A percentile compares a stretch with the other conserved stretches of the same genome.
Evolutionary conservation across 257 asterid species (phyloP).

Genomic region (Solanum virginianum): DNA sequence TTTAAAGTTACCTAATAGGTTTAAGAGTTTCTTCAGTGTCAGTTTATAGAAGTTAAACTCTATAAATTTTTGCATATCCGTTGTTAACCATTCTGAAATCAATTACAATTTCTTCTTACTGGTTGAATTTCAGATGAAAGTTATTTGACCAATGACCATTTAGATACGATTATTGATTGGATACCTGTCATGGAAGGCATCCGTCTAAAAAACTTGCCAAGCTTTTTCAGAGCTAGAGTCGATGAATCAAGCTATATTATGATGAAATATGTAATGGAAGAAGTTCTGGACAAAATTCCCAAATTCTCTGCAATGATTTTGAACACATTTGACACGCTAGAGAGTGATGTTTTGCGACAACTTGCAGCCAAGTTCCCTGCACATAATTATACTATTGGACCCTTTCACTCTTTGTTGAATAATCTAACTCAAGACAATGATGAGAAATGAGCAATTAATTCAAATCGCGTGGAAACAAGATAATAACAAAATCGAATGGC

Average conservation of each 20-base stretch:
- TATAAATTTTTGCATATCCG: background rate
- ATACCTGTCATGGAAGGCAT: constrained; percentile 17
- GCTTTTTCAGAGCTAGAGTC: constrained; percentile 12
- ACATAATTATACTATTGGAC: constrained; percentile 14
- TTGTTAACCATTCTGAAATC: background rate
- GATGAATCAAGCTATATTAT: constrained; percentile 8
- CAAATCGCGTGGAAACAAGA: constrained; percentile 31
- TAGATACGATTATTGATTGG: constrained; percentile 19
- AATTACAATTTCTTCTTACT: background rate
- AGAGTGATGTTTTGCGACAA: constrained; percentile 1
- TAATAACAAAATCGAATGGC: constrained; percentile 17
- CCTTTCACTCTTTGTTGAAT: constrained; percentile 2
- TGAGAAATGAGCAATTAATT: background rate
- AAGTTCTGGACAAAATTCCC: background rate
- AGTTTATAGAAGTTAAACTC: background rate
- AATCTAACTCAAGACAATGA: background rate
- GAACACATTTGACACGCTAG: constrained; percentile 14
- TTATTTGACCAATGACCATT: background rate
- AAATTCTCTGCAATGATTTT: constrained; percentile 8
- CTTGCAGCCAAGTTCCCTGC: constrained; percentile 4
- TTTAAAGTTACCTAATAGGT: background rate
- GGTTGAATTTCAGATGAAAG: constrained; percentile 8
- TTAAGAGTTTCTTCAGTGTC: too few relatives aligned
- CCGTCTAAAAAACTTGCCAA: constrained; percentile 16
- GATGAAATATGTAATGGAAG: background rate